A percentile compares a stretch with the other conserved stretches of the same genome.
Conservation (phyloP, 345 rosid genomes). For the Citropsis articulata region DNA sequence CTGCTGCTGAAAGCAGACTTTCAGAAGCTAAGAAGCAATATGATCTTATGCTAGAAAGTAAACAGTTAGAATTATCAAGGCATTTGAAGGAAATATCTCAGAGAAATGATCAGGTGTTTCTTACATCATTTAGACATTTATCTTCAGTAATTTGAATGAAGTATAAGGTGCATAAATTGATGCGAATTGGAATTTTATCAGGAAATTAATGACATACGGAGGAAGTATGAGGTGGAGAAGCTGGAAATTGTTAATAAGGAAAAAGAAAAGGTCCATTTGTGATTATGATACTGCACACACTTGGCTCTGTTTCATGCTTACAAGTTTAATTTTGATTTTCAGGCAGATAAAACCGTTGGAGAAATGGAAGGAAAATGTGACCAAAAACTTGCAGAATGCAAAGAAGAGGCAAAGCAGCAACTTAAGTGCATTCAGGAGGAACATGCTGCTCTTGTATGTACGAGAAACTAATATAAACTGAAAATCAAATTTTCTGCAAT, state of each 20-base stretch:
- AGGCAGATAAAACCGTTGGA: conserved; percentile 52
- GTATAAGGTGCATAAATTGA: conserved; percentile 12
- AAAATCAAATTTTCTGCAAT: conserved; percentile 14
- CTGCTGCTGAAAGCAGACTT: conserved; percentile 66
- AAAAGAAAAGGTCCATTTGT: conserved; percentile 57
- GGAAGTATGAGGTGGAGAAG: conserved; percentile 82
- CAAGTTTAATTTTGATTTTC: conserved; percentile 28
- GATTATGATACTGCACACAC: conserved; percentile 5
- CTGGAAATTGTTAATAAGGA: conserved; percentile 55
- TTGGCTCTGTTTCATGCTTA: conserved; percentile 18
- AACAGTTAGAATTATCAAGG: conserved; percentile 75
- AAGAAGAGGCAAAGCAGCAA: conserved; percentile 55
- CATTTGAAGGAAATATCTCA: conserved; percentile 90
- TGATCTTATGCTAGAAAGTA: conserved; percentile 77
- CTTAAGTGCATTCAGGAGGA: conserved; percentile 52
- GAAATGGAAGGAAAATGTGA: conserved; percentile 55
- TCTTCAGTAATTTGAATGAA: conserved; percentile 10
- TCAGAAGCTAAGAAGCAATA: conserved; percentile 65
- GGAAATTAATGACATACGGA: conserved; percentile 88
- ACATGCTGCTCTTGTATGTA: conserved; percentile 62
- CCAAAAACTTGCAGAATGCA: conserved; percentile 47
- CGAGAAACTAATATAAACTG: conserved; percentile 21
- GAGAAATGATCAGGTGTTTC: conserved; percentile 79
- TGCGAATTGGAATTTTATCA: conserved; percentile 24
- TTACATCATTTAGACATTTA: conserved; percentile 16